Conservation (phyloP, 2,329 filamentous ascomycete species). For the Sporothrix luriei region DNA sequence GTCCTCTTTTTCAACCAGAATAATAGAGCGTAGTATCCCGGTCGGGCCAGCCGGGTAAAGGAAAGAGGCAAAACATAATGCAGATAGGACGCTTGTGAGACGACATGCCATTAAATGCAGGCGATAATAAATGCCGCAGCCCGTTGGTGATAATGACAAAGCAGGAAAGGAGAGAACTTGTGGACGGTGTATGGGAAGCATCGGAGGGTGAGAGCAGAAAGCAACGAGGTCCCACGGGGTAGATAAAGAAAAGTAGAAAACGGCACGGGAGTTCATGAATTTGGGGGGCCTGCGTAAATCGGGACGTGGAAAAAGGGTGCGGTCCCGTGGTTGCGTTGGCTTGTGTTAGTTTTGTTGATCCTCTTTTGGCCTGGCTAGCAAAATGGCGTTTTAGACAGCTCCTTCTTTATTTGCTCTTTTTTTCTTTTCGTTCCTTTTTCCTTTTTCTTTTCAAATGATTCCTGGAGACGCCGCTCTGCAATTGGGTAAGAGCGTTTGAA, state of each 20-base stretch:
- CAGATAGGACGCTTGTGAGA: not conserved
- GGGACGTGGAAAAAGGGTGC: not conserved
- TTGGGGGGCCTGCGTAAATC: not conserved
- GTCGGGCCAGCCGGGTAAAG: constrained; percentile 25
- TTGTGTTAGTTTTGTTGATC: constrained; percentile 1
- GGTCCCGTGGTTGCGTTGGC: not conserved
- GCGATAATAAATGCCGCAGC: not conserved
- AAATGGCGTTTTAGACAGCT: not conserved
- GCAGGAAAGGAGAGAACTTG: not conserved
- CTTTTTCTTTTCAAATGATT: too few species aligned
- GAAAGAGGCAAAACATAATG: not conserved
- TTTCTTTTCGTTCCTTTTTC: not conserved
- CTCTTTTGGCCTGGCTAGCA: not conserved
- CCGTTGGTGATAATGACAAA: not conserved
- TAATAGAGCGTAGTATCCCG: constrained; percentile 22
- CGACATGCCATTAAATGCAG: not conserved
- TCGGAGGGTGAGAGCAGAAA: not conserved
- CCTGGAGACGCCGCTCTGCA: not conserved
- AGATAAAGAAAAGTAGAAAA: not conserved
- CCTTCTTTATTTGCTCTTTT: not conserved
- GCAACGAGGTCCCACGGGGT: not conserved
- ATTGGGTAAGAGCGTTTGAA: constrained; percentile 10
- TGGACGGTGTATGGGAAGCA: not conserved
- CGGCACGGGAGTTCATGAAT: not conserved
- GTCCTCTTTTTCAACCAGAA: not conserved